A percentile compares a stretch with the other conserved stretches of the same genome.
These are phyloP conservation scores for Blastobotrys terrestris DNA, from an alignment of 805 yeast species.

Conservation along the genomic window DNA sequence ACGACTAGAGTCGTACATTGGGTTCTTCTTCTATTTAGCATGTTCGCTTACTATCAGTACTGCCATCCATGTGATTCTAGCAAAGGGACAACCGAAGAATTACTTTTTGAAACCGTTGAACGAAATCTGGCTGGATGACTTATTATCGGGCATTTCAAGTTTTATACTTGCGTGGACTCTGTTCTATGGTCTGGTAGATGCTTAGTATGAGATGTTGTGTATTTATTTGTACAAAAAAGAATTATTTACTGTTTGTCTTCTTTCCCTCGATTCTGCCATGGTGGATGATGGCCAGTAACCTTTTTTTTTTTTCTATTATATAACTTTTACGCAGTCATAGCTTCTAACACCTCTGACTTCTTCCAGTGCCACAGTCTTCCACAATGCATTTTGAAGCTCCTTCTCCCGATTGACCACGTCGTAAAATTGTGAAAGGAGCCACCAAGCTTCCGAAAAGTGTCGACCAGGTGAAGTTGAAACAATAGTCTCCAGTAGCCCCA, in stretches of 20 bases:
- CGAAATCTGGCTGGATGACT: slow-evolving; percentile 39
- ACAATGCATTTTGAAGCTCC: slow-evolving; percentile 43
- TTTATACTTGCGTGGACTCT: slow-evolving; percentile 56
- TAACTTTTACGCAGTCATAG: slow-evolving; percentile 20
- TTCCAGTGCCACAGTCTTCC: slow-evolving; percentile 59
- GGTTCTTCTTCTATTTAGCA: slow-evolving; percentile 40
- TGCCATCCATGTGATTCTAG: slow-evolving; percentile 31
- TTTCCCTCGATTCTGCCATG: not conserved
- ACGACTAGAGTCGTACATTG: slow-evolving; percentile 43
- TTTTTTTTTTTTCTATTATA: not conserved
- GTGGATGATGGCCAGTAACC: not conserved
- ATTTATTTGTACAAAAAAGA: not conserved
- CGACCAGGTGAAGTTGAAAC: slow-evolving; percentile 38
- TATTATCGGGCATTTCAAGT: slow-evolving; percentile 45
- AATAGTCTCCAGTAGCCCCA: slow-evolving; percentile 36
- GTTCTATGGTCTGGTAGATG: slow-evolving; percentile 41
- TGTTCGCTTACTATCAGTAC: slow-evolving; percentile 33
- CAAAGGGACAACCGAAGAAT: slow-evolving; percentile 32
- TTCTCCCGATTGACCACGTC: slow-evolving; percentile 50
- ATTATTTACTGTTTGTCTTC: not conserved
- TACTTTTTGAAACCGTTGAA: slow-evolving; percentile 37
- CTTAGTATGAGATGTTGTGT: slow-evolving; percentile 9
- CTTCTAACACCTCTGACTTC: slow-evolving; percentile 52
- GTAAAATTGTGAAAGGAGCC: slow-evolving; percentile 56
- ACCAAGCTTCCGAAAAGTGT: slow-evolving; percentile 58